Evolutionary conservation across 2,329 filamentous ascomycete genomes (phyloP).

Genomic region (Dactylellina cionopaga): DNA sequence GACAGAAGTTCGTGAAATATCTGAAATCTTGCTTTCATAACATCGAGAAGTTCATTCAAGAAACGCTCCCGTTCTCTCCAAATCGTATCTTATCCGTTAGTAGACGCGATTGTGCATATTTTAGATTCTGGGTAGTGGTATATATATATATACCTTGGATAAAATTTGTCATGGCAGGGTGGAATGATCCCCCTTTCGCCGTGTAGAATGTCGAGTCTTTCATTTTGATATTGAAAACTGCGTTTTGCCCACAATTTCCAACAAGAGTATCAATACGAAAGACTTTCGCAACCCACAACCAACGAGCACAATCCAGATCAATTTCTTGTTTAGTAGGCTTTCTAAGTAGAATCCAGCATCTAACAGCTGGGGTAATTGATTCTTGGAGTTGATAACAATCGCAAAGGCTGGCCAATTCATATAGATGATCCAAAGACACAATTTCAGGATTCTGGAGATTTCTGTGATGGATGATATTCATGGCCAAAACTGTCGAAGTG

Average conservation of each 20-base stretch:
- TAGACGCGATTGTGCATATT: no score
- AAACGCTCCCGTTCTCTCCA: no score
- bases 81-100: no score
- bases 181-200: no score
- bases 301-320: not conserved
- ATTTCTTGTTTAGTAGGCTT: not conserved
- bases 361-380: not conserved
- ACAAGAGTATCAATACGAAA: not conserved
- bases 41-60: no score
- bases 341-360: not conserved
- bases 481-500: not conserved
- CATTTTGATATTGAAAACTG: no score
- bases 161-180: no score
- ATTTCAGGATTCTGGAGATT: not conserved
- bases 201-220: no score
- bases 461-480: conserved; percentile 1
- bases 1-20: no score
- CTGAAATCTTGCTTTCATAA: no score
- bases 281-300: not conserved
- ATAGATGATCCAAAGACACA: not conserved
- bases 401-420: not conserved
- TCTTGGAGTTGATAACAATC: not conserved
- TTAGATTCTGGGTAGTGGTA: no score
- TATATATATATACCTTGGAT: no score
- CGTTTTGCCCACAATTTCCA: not conserved